A percentile compares a stretch with the other conserved stretches of the same genome.
Evolutionary conservation across 1,284 basidiomycete genomes (phyloP).

Genomic region (Moniliophthora roreri): DNA sequence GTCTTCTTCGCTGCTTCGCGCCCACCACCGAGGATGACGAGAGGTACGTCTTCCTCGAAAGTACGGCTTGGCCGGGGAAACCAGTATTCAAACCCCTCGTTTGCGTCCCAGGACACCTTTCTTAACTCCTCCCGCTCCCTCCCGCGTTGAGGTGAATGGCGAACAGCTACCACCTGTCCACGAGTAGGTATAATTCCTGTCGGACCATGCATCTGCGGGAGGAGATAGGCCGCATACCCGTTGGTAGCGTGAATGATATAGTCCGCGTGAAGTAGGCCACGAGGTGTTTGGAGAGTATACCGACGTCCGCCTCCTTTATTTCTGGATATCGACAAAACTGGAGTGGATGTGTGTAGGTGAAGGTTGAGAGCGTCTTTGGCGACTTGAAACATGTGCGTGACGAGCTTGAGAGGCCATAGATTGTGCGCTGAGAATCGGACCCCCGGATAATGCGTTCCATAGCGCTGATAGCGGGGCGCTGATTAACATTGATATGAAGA

Average conservation of each 20-base stretch:
- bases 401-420: constrained; percentile 77
- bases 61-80: constrained; percentile 38
- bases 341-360: constrained; percentile 66
- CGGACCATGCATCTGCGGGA: constrained; percentile 57
- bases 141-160: constrained; percentile 38
- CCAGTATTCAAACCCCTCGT: constrained; percentile 72
- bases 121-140: constrained; percentile 31
- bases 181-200: constrained; percentile 68
- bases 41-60: constrained; percentile 32
- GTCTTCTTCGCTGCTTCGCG: too few species aligned
- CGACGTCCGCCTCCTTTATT: constrained; percentile 21
- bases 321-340: constrained; percentile 48
- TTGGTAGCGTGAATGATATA: constrained; percentile 82
- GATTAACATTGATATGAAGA: background rate
- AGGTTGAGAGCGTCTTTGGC: constrained; percentile 42
- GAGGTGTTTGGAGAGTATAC: constrained; percentile 57
- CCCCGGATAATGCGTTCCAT: constrained; percentile 55
- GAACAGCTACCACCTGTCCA: constrained; percentile 68
- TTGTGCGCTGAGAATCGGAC: constrained; percentile 54
- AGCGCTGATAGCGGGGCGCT: constrained; percentile 37
- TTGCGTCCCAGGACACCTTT: constrained; percentile 43
- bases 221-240: constrained; percentile 66
- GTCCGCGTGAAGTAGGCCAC: constrained; percentile 55
- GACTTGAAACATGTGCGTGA: constrained; percentile 59
- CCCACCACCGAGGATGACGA: constrained; percentile 76